These are phyloP conservation scores for Colletotrichum simmondsii DNA, from an alignment of 2,329 filamentous ascomycete species.

Conservation along the genomic window DNA sequence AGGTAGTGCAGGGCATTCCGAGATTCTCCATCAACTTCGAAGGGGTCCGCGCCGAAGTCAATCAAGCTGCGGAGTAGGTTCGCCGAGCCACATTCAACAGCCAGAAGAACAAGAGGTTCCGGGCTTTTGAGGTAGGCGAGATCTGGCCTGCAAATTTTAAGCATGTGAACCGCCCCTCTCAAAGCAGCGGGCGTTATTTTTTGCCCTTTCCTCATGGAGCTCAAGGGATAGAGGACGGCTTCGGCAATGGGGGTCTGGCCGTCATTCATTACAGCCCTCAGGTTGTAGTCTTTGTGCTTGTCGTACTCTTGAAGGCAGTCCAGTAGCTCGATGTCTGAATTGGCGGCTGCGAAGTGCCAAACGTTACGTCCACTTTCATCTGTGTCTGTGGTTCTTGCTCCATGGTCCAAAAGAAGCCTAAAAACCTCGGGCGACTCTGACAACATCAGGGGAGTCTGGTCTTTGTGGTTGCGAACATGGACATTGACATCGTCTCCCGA, in stretches of 20 bases:
- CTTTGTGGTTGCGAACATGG: constrained; percentile 39
- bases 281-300: constrained; percentile 40
- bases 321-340: constrained; percentile 43
- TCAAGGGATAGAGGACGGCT: constrained; percentile 38
- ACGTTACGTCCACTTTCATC: constrained; percentile 47
- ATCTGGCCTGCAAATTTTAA: background rate
- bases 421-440: constrained; percentile 42
- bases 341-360: constrained; percentile 50
- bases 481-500: constrained; percentile 44
- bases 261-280: constrained; percentile 35
- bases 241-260: constrained; percentile 46
- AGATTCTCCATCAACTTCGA: constrained; percentile 29
- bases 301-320: constrained; percentile 45
- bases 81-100: constrained; percentile 42
- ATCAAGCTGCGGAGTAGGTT: constrained; percentile 38
- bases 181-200: too few relatives aligned
- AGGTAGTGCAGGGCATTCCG: constrained; percentile 39
- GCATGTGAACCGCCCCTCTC: constrained; percentile 7
- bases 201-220: background rate
- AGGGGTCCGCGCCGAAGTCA: constrained; percentile 34
- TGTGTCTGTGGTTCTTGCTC: constrained; percentile 41
- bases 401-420: constrained; percentile 40
- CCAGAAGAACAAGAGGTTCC: constrained; percentile 33
- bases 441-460: constrained; percentile 49
- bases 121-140: constrained; percentile 7